Evolutionary conservation across 805 yeast species (phyloP).

Genomic region (Yarrowia porcina): DNA sequence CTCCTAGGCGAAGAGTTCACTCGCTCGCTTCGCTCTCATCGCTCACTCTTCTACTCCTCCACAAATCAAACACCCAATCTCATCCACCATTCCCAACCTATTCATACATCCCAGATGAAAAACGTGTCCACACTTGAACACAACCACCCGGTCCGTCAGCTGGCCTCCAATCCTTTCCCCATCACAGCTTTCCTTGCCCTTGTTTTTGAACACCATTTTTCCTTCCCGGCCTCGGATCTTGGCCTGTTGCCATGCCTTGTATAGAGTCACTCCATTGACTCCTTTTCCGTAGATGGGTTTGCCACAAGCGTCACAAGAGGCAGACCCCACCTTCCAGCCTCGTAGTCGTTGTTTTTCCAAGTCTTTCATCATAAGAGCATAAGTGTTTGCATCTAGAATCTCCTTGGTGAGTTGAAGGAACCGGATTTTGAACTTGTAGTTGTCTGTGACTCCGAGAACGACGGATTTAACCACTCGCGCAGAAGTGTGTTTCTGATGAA

Average conservation of each 20-base stretch:
- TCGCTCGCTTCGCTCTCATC: neutral
- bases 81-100: conserved; percentile 30
- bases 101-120: conserved; percentile 59
- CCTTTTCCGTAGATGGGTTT: conserved; percentile 68
- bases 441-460: conserved; percentile 62
- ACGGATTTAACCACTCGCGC: conserved; percentile 52
- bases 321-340: conserved; percentile 63
- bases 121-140: conserved; percentile 65
- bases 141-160: conserved; percentile 41
- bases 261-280: conserved; percentile 48
- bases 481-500: conserved; percentile 42
- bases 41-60: neutral
- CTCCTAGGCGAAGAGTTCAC: too few species aligned
- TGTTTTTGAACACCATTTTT: conserved; percentile 26
- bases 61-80: conserved; percentile 16
- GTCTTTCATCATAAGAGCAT: conserved; percentile 42
- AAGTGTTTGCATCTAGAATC: conserved; percentile 57
- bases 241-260: conserved; percentile 38
- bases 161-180: conserved; percentile 26
- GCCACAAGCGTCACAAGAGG: conserved; percentile 75
- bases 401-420: conserved; percentile 50
- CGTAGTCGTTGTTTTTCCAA: conserved; percentile 44
- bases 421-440: conserved; percentile 53
- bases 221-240: conserved; percentile 26
- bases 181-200: conserved; percentile 25